Conservation (phyloP, 202 grass and related monocot genomes). For the Digitaria exilis region DNA sequence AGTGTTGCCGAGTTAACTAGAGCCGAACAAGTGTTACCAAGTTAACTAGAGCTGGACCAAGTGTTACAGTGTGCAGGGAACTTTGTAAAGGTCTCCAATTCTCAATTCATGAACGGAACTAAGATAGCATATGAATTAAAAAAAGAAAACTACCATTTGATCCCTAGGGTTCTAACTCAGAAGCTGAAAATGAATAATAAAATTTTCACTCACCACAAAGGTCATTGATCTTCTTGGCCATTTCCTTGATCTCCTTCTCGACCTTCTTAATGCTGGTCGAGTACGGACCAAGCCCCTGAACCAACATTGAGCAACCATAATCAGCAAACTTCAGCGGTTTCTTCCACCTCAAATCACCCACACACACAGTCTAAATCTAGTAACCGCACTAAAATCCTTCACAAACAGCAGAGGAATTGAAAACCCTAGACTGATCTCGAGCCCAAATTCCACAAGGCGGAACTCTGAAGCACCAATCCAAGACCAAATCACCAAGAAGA, state of each 20-base stretch:
- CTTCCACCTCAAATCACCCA: background rate
- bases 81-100: background rate
- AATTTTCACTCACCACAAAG: constrained; percentile 68
- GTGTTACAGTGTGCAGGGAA: background rate
- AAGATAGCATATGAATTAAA: background rate
- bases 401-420: background rate
- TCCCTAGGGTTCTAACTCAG: background rate
- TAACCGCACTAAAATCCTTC: background rate
- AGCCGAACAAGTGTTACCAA: too few species aligned
- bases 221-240: constrained; percentile 89
- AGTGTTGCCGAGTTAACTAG: background rate
- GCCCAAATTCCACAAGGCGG: background rate
- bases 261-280: constrained; percentile 76
- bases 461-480: background rate
- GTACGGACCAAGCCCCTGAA: constrained; percentile 82
- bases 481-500: background rate
- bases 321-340: background rate
- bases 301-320: constrained; percentile 9
- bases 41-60: background rate
- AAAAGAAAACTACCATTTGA: background rate
- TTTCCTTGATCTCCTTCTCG: constrained; percentile 93
- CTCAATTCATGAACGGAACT: background rate
- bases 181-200: background rate
- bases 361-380: background rate
- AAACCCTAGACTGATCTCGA: constrained; percentile 34